Conservation (phyloP, 139 green algal genomes). For the Zygnema circumcarinatum region DNA sequence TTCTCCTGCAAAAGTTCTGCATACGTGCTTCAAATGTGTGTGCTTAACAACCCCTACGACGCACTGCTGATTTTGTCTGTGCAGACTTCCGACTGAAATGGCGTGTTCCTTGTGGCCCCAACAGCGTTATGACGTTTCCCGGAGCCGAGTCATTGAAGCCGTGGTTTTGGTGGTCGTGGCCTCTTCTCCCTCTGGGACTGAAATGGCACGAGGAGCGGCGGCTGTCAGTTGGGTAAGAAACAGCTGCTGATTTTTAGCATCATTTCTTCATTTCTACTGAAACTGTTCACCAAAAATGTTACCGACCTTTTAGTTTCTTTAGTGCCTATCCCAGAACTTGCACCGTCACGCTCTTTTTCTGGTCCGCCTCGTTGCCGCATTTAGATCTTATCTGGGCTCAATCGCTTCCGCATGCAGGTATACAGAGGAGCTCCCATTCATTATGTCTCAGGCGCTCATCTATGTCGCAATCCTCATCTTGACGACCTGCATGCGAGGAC, state of each 20-base stretch:
- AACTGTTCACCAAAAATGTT: neutral
- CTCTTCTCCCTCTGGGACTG: conserved; percentile 42
- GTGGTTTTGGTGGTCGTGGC: conserved; percentile 60
- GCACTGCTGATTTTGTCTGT: too few species aligned
- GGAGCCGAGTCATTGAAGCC: conserved; percentile 41
- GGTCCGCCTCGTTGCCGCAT: neutral
- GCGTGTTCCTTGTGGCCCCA: conserved; percentile 41
- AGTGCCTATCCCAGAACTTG: neutral
- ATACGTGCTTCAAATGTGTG: too few species aligned
- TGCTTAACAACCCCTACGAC: too few species aligned
- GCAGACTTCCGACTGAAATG: conserved; percentile 24
- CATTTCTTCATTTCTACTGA: neutral
- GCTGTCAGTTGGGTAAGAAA: neutral
- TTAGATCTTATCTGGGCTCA: neutral
- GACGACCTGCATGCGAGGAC: neutral
- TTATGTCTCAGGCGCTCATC: neutral
- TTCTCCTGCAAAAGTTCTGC: too few species aligned
- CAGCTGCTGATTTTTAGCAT: neutral
- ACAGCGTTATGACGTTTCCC: conserved; percentile 57
- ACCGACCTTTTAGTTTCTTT: neutral
- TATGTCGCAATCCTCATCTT: neutral
- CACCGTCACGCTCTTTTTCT: neutral
- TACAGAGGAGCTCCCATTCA: neutral
- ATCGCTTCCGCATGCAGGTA: neutral
- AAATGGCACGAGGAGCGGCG: neutral